These are phyloP conservation scores for Maudiozyma serrabonitensis DNA, from an alignment of 805 yeast species.

Conservation along the genomic window DNA sequence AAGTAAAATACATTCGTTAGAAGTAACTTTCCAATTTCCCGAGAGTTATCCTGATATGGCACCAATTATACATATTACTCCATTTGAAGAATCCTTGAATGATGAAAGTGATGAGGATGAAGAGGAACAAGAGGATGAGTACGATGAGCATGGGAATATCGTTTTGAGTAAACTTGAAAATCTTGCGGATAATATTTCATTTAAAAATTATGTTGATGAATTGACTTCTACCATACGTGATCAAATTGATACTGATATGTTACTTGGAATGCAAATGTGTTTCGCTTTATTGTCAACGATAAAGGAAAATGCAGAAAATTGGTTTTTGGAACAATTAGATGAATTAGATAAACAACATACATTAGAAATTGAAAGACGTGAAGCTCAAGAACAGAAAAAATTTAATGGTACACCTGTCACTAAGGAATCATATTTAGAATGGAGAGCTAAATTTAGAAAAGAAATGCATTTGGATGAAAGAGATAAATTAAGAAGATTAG, in stretches of 20 bases:
- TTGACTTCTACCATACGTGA: slow-evolving; percentile 29
- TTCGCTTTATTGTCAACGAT: slow-evolving; percentile 68
- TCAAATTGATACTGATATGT: slow-evolving; percentile 44
- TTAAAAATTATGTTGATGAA: slow-evolving; percentile 37
- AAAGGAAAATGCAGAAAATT: slow-evolving; percentile 71
- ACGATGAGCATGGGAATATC: slow-evolving; percentile 40
- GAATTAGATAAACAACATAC: slow-evolving; percentile 49
- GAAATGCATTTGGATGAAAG: slow-evolving; percentile 64
- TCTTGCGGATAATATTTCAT: slow-evolving; percentile 48
- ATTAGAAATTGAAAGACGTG: slow-evolving; percentile 49
- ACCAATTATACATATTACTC: slow-evolving; percentile 45
- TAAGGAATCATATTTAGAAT: slow-evolving; percentile 52
- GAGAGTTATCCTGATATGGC: slow-evolving; percentile 72
- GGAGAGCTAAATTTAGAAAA: slow-evolving; percentile 65
- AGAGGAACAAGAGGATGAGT: slow-evolving; percentile 29
- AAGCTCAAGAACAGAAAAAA: slow-evolving; percentile 78
- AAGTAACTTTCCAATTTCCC: slow-evolving; percentile 61
- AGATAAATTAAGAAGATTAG: slow-evolving; percentile 39
- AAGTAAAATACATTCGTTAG: slow-evolving; percentile 45
- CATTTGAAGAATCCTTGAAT: slow-evolving; percentile 24
- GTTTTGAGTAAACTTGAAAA: slow-evolving; percentile 39
- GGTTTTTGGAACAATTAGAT: slow-evolving; percentile 50
- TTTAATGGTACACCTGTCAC: slow-evolving; percentile 89
- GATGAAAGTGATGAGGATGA: slow-evolving; percentile 29
- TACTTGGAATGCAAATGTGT: slow-evolving; percentile 85